Evolutionary conservation across 2,329 filamentous ascomycete species (phyloP).

Genomic region (Zarea fungicola): DNA sequence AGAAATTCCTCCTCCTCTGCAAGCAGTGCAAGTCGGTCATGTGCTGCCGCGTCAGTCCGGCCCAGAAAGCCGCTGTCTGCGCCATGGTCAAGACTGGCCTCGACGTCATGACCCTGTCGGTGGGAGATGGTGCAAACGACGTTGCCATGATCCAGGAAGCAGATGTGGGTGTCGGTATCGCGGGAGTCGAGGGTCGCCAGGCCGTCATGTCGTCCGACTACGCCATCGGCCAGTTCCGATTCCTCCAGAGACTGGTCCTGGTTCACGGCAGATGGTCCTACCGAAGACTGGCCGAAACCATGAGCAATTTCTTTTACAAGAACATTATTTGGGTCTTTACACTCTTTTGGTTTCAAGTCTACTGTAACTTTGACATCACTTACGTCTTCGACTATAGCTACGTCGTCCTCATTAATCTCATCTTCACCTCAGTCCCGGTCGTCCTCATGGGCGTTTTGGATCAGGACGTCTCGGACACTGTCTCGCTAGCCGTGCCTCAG

Average conservation of each 20-base stretch:
- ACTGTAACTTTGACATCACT: slow-evolving; percentile 91
- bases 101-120: slow-evolving; percentile 91
- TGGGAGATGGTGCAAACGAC: slow-evolving; percentile 92
- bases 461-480: slow-evolving; percentile 90
- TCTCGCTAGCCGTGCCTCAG: slow-evolving; percentile 90
- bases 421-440: slow-evolving; percentile 92
- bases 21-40: slow-evolving; percentile 96
- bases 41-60: slow-evolving; percentile 94
- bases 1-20: slow-evolving; percentile 91
- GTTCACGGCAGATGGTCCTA: slow-evolving; percentile 98
- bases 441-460: slow-evolving; percentile 95
- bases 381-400: slow-evolving; percentile 98
- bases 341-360: slow-evolving; percentile 97
- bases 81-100: slow-evolving; percentile 90
- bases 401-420: slow-evolving; percentile 92
- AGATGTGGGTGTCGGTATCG: slow-evolving; percentile 93
- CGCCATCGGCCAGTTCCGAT: slow-evolving; percentile 90
- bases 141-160: slow-evolving; percentile 98
- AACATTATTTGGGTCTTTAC: slow-evolving; percentile 97
- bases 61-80: slow-evolving; percentile 94
- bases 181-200: slow-evolving; percentile 85
- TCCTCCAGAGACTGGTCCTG: slow-evolving; percentile 75
- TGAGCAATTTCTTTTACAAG: slow-evolving; percentile 99
- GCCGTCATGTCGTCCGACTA: slow-evolving; percentile 96
- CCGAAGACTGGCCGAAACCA: slow-evolving; percentile 82